A percentile compares a stretch with the other conserved stretches of the same genome.
phyloP scores from a whole-genome alignment of 2,329 filamentous ascomycete species.

The Clonostachys chloroleuca region DNA sequence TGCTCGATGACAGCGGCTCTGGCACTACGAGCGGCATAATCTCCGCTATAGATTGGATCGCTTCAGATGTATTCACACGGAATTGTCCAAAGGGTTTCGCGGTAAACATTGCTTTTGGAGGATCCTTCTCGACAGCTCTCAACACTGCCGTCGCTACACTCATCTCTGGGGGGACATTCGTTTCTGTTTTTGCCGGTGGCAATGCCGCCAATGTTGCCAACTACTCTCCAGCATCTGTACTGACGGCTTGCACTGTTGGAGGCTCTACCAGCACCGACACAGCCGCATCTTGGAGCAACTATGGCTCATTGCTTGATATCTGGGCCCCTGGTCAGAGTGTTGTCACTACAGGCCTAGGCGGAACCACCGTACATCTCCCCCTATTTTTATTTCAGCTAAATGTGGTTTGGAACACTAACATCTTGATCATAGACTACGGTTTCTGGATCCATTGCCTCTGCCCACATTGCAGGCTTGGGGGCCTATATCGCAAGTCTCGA shows the following conservation, averaged over 20 bases:
- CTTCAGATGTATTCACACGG: conserved; percentile 24
- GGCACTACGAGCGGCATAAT: conserved; percentile 33
- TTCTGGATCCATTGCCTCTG: conserved; percentile 92
- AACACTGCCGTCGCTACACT: conserved; percentile 43
- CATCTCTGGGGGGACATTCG: conserved; percentile 38
- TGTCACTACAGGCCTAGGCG: conserved; percentile 95
- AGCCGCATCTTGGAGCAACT: conserved; percentile 99
- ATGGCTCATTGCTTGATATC: conserved; percentile 98
- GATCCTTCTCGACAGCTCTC: conserved; percentile 32
- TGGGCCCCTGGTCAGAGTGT: conserved; percentile 96
- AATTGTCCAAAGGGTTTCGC: conserved; percentile 45
- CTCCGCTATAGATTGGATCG: conserved; percentile 37
- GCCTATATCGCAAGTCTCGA: conserved; percentile 98
- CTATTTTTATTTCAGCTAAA: no score
- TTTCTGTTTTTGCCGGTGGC: conserved; percentile 51
- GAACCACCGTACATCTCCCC: no score
- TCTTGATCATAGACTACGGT: no score
- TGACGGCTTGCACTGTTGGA: conserved; percentile 91
- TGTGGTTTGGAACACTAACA: no score
- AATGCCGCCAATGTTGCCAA: conserved; percentile 37
- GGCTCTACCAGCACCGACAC: conserved; percentile 90
- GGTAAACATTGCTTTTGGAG: conserved; percentile 51
- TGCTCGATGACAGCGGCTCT: conserved; percentile 28
- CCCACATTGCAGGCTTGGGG: conserved; percentile 91
- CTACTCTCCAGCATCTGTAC: conserved; percentile 54